Percentiles rank a stretch among this genome's conserved stretches.
phyloP scores from a whole-genome alignment of 257 asterid genomes.

The Przewalskia tangutica region DNA sequence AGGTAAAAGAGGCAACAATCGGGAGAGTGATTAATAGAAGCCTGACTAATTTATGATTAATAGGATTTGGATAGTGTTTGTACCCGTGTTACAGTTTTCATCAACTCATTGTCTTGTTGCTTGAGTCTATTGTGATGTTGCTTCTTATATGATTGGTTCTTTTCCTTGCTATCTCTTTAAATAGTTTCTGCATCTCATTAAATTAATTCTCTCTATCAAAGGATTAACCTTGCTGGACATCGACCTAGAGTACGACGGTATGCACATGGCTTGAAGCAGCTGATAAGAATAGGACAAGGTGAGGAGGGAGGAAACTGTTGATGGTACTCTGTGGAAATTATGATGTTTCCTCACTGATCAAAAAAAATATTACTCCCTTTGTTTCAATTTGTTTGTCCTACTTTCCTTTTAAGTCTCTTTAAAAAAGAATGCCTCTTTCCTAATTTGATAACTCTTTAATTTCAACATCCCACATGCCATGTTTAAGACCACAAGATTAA shows the following conservation, averaged over 20 bases:
- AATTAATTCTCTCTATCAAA: slow-evolving; percentile 21
- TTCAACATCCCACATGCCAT: too few species aligned
- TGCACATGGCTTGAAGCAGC: slow-evolving; percentile 75
- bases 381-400: too few species aligned
- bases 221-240: slow-evolving; percentile 92
- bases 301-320: slow-evolving; percentile 17
- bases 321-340: neutral
- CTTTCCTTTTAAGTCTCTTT: too few species aligned
- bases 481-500: too few species aligned
- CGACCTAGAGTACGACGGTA: slow-evolving; percentile 84
- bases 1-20: neutral
- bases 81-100: neutral
- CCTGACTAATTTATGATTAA: neutral
- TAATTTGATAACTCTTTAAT: too few species aligned
- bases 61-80: neutral
- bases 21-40: neutral
- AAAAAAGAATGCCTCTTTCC: too few species aligned
- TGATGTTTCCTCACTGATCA: neutral
- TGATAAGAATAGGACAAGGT: slow-evolving; percentile 91
- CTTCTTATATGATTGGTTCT: neutral
- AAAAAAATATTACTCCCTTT: neutral
- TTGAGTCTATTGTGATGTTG: neutral
- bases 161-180: slow-evolving; percentile 6
- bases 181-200: slow-evolving; percentile 9
- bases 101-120: neutral